These are phyloP conservation scores for Herpetomonas samuelpessoai DNA, from an alignment of 208 protist species.

Conservation along the genomic window DNA sequence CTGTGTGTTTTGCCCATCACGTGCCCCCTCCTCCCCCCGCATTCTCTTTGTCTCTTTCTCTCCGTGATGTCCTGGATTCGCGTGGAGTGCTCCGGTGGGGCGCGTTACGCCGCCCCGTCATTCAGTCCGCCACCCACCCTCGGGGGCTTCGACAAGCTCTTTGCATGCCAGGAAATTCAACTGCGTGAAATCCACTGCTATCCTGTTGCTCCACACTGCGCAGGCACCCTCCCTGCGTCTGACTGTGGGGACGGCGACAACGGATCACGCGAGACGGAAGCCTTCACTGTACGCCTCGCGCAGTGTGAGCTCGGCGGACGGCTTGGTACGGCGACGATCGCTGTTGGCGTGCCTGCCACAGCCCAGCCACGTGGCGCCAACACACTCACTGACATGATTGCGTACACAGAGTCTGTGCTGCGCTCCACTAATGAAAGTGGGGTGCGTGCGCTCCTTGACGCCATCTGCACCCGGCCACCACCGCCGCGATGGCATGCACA, in stretches of 20 bases:
- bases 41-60: neutral
- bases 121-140: slow-evolving; percentile 37
- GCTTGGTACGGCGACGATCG: slow-evolving; percentile 52
- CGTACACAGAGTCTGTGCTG: slow-evolving; percentile 14
- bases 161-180: slow-evolving; percentile 14
- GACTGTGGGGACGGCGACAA: too few species aligned
- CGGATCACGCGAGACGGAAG: too few species aligned
- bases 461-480: neutral
- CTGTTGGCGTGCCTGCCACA: slow-evolving; percentile 22
- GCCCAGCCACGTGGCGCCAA: too few species aligned
- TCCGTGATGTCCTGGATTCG: slow-evolving; percentile 61
- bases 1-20: neutral
- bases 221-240: neutral
- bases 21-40: neutral
- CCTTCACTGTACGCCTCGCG: too few species aligned
- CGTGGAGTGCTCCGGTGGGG: slow-evolving; percentile 40
- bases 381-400: too few species aligned
- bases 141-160: slow-evolving; percentile 51
- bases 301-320: slow-evolving; percentile 45
- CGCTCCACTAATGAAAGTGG: slow-evolving; percentile 25
- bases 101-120: slow-evolving; percentile 55
- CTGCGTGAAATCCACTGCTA: slow-evolving; percentile 38
- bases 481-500: too few species aligned
- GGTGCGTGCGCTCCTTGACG: neutral
- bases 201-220: slow-evolving; percentile 1